A percentile compares a stretch with the other conserved stretches of the same genome.
Conservation (phyloP, 768 basidiomycete genomes). For the Suillus occidentalis region DNA sequence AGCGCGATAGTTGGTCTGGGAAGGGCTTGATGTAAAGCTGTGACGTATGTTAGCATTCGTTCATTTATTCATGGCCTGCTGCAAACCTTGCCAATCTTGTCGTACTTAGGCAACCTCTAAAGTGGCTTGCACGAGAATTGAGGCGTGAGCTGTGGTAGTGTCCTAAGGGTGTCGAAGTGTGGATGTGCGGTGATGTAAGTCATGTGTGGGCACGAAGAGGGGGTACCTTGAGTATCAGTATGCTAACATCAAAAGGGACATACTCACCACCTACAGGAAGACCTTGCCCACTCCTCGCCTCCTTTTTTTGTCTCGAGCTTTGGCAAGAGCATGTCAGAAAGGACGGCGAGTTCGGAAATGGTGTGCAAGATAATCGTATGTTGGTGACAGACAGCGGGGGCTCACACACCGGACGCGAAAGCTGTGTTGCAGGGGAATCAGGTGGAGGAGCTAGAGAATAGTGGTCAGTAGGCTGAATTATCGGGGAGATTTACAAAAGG, state of each 20-base stretch:
- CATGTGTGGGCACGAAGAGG: conserved; percentile 72
- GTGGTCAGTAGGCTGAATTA: conserved; percentile 31
- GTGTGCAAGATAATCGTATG: conserved; percentile 75
- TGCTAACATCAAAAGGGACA: conserved; percentile 3
- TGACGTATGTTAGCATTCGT: neutral
- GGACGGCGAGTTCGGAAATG: conserved; percentile 68
- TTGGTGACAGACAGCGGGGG: conserved; percentile 75
- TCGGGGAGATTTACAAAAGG: conserved; percentile 29
- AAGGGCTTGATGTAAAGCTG: conserved; percentile 83
- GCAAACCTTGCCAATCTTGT: conserved; percentile 74
- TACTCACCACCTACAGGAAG: conserved; percentile 67
- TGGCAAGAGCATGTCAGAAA: conserved; percentile 67
- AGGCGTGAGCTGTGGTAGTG: conserved; percentile 46
- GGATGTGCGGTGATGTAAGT: conserved; percentile 81
- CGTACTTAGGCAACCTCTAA: too few species aligned
- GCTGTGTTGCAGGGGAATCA: conserved; percentile 18
- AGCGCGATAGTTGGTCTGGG: conserved; percentile 70
- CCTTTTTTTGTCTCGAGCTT: conserved; percentile 66
- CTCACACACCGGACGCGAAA: neutral
- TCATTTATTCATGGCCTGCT: conserved; percentile 1
- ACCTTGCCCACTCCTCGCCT: conserved; percentile 69
- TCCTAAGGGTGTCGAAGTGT: conserved; percentile 52
- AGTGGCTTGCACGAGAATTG: neutral
- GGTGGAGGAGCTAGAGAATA: conserved; percentile 26
- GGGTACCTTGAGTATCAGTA: conserved; percentile 49